Base-by-base conservation (phyloP, 2,329 filamentous ascomycete genomes). In the Venturia nashicola region DNA sequence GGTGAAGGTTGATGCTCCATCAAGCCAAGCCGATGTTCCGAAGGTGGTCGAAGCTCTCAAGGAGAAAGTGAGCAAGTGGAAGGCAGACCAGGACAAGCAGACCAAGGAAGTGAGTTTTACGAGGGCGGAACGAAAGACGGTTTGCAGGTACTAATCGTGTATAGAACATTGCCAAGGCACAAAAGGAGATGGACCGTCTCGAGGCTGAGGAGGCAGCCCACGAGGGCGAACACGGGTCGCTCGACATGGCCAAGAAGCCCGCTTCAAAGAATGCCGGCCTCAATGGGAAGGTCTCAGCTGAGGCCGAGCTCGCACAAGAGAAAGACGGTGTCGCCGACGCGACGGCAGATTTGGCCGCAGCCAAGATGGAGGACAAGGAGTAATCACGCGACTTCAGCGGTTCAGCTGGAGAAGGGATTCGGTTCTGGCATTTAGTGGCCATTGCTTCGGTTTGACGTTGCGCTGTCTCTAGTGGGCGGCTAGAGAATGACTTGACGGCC, bases 111-210 rank as follows among this genome's bases (percentile, higher is more conserved):
- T 96, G 79, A 81, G 87, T 78, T 68, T 46, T 39, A 16, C 1
- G 32, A 18, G 51, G 14, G 7, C 8, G 12, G 2, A 34, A 46
- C 48, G 5, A 27, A 27, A 27, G 2, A 27, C 46, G 18, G n/a
- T n/a, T 23, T 18, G 20, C 55, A 8, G 20, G 34, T 60, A 62
- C 68, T 72, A 65, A 72, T 55, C 63, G 20, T 61, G 23, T 34
- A 32, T 40, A 97, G 94, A 99, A 99, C 82, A 88, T 97, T 66
- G 90, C 91, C 68, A 96, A 97, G 78, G 94, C 94, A 66, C 89
- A 96, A 81, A 93, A 93, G 77, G 91, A 97, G 76, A 95, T 99
- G 67, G 90, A 92, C 74, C 86, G 87, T 69, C 84, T 97, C 54
- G 84, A 87, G 69, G 79, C 82, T 64, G 93, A 97, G 74, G 86